Conservation (phyloP, 2,329 filamentous ascomycete genomes). For the Geosmithia morbida region DNA sequence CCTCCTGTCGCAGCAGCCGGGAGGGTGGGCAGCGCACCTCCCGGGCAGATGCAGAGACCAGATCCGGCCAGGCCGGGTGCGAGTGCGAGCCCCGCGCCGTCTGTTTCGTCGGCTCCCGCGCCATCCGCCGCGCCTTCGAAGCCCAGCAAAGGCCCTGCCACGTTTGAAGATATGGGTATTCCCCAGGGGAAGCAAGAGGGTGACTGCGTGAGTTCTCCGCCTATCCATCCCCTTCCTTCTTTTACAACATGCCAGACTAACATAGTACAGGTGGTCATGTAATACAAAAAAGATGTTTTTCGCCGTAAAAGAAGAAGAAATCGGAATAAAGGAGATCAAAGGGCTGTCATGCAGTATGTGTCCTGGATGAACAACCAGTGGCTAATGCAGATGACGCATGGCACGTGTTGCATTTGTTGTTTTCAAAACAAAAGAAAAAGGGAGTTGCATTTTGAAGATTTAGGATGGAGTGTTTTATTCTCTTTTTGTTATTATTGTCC, state of each 20-base stretch:
- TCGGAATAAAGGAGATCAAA: background rate
- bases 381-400: background rate
- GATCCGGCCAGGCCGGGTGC: constrained; percentile 3
- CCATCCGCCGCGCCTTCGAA: constrained; percentile 18
- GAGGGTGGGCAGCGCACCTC: constrained; percentile 22
- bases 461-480: background rate
- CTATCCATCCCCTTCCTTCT: background rate
- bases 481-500: too few relatives aligned
- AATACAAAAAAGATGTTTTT: background rate
- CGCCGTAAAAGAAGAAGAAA: background rate
- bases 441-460: background rate
- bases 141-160: constrained; percentile 65
- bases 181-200: constrained; percentile 68
- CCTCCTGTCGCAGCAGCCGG: constrained; percentile 5
- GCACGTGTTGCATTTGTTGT: background rate
- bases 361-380: background rate
- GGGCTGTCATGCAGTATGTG: background rate
- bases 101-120: constrained; percentile 7
- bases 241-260: background rate
- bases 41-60: constrained; percentile 13
- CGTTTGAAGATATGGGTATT: constrained; percentile 97
- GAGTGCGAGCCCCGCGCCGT: constrained; percentile 8
- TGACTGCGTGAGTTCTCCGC: constrained; percentile 61
- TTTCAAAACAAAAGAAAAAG: background rate
- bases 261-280: constrained; percentile 1